A percentile compares a stretch with the other conserved stretches of the same genome.
These are phyloP conservation scores for Ophiobolus disseminans DNA, from an alignment of 2,329 filamentous ascomycete genomes.

Conservation along the genomic window DNA sequence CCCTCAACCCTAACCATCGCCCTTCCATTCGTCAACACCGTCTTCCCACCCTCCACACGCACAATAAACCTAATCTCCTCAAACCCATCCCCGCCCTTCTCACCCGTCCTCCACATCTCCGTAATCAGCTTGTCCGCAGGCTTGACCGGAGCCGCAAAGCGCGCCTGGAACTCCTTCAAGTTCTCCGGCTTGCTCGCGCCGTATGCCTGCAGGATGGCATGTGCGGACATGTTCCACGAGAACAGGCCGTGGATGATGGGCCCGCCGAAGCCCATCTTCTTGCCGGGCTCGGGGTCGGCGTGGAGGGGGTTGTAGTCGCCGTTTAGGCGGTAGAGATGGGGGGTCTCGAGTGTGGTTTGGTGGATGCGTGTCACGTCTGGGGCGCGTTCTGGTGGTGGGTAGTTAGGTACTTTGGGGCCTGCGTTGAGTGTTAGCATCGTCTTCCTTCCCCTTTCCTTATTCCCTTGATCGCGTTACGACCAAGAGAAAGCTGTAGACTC, in stretches of 20 bases:
- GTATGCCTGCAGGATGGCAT: slow-evolving; percentile 74
- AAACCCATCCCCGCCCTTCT: slow-evolving; percentile 66
- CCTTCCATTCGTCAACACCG: slow-evolving; percentile 85
- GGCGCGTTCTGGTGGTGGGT: slow-evolving; percentile 74
- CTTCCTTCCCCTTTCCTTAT: too few relatives aligned
- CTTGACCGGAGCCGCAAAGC: slow-evolving; percentile 84
- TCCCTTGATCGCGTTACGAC: too few relatives aligned
- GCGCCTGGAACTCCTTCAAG: slow-evolving; percentile 85
- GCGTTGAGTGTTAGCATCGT: not conserved
- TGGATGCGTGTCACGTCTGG: slow-evolving; percentile 75
- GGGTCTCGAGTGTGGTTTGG: slow-evolving; percentile 74
- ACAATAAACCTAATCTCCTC: slow-evolving; percentile 86
- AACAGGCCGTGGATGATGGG: slow-evolving; percentile 89
- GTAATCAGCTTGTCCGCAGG: slow-evolving; percentile 83
- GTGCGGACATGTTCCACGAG: slow-evolving; percentile 81
- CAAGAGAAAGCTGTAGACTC: too few relatives aligned
- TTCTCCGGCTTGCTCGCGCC: slow-evolving; percentile 81
- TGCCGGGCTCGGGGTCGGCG: slow-evolving; percentile 81
- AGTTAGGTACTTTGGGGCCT: slow-evolving; percentile 76
- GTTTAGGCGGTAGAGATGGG: slow-evolving; percentile 71
- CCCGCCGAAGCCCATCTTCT: slow-evolving; percentile 90
- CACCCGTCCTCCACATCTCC: slow-evolving; percentile 80
- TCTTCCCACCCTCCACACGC: slow-evolving; percentile 79
- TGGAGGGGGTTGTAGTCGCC: slow-evolving; percentile 96
- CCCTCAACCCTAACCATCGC: slow-evolving; percentile 74